Percentiles rank a stretch among this genome's conserved stretches.
phyloP scores from a whole-genome alignment of 768 basidiomycete genomes.

The Mycena albidolilacea region DNA sequence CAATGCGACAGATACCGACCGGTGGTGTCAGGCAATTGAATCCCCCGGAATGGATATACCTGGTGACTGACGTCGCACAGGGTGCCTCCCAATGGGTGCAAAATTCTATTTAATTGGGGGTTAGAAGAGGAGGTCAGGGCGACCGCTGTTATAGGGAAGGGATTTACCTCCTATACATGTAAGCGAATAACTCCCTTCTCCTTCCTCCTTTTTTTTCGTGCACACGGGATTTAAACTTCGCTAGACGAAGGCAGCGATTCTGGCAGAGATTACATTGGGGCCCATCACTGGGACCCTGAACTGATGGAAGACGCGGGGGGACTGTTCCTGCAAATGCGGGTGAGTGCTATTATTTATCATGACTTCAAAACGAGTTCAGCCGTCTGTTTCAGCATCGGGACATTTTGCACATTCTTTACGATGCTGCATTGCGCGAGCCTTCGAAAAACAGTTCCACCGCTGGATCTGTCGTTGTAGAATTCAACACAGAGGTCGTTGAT shows the following conservation, averaged over 20 bases:
- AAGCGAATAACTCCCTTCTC: too few relatives aligned
- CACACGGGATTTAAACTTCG: background rate
- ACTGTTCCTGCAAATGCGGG: conserved; percentile 31
- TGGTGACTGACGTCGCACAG: background rate
- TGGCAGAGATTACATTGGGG: conserved; percentile 25
- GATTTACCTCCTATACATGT: conserved; percentile 34
- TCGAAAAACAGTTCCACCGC: background rate
- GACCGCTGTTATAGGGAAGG: conserved; percentile 21
- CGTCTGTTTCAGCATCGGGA: conserved; percentile 25
- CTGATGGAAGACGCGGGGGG: conserved; percentile 30
- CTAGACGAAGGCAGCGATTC: conserved; percentile 4
- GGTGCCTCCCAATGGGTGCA: conserved; percentile 38
- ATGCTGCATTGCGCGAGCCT: conserved; percentile 20
- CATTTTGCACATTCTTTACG: conserved; percentile 24
- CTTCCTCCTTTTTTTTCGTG: too few relatives aligned
- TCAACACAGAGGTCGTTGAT: conserved; percentile 22
- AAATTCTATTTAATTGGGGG: conserved; percentile 38
- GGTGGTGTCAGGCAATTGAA: conserved; percentile 20
- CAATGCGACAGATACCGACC: conserved; percentile 5
- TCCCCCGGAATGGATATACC: background rate
- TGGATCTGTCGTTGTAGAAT: conserved; percentile 1
- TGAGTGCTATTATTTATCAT: background rate
- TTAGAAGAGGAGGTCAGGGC: conserved; percentile 26
- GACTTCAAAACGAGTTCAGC: background rate
- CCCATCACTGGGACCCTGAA: conserved; percentile 28